A percentile compares a stretch with the other conserved stretches of the same genome.
phyloP scores from a whole-genome alignment of 2,329 filamentous ascomycete genomes.

The Tolypocladium guangdongense region DNA sequence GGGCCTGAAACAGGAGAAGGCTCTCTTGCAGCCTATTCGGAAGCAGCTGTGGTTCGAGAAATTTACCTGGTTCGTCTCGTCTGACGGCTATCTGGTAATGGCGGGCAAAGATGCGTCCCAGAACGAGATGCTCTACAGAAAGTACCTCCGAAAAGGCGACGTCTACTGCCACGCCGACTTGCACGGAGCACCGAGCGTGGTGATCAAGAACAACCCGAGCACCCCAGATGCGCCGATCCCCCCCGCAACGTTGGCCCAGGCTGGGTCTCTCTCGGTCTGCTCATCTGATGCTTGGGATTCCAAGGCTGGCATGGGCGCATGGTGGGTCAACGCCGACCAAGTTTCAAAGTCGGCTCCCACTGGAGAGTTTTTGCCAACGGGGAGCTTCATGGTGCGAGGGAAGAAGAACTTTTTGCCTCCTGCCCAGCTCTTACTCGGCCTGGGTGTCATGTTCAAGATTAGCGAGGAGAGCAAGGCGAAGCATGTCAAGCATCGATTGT shows the following conservation, averaged over 20 bases:
- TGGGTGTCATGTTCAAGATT: conserved; percentile 78
- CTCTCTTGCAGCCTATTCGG: conserved; percentile 70
- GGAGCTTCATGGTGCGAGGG: conserved; percentile 70
- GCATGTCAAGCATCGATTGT: conserved; percentile 57
- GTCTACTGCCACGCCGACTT: conserved; percentile 87
- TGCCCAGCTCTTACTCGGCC: conserved; percentile 75
- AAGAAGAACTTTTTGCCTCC: conserved; percentile 89
- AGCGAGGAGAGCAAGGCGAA: conserved; percentile 77
- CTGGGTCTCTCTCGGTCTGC: conserved; percentile 73
- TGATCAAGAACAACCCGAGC: conserved; percentile 78
- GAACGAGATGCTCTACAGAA: conserved; percentile 82
- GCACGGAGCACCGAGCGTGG: conserved; percentile 69
- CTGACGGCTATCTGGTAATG: conserved; percentile 86
- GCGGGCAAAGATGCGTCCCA: conserved; percentile 83
- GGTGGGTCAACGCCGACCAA: conserved; percentile 88
- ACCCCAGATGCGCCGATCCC: conserved; percentile 79
- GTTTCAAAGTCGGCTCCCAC: conserved; percentile 74
- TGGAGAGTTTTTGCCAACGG: conserved; percentile 70
- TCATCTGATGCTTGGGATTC: conserved; percentile 90
- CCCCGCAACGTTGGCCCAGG: conserved; percentile 82
- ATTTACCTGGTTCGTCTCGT: conserved; percentile 90
- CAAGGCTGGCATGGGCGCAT: conserved; percentile 90
- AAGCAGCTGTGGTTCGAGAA: conserved; percentile 95
- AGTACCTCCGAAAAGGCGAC: conserved; percentile 79
- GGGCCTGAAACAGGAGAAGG: conserved; percentile 83